Percentiles rank a stretch among this genome's conserved stretches.
phyloP scores from a whole-genome alignment of 495 filamentous ascomycete species.

The Thermothielavioides terrestris region DNA sequence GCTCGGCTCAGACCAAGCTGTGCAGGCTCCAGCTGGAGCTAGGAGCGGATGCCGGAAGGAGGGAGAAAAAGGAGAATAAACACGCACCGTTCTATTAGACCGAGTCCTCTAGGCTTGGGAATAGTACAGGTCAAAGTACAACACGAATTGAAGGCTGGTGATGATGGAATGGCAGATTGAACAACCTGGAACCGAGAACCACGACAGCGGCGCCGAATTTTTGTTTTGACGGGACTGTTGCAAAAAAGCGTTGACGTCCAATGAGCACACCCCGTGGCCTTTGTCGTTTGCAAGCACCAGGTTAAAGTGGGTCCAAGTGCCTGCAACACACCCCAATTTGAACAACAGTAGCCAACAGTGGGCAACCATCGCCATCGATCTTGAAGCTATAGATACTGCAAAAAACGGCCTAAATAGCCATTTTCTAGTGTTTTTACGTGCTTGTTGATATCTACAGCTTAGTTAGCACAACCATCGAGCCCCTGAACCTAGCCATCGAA shows the following conservation, averaged over 20 bases:
- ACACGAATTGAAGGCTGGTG: constrained; percentile 15
- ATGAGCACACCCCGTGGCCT: no score
- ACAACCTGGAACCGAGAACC: background rate
- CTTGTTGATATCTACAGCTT: no score
- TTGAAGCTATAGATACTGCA: no score
- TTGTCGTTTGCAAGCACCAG: no score
- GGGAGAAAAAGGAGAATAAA: background rate
- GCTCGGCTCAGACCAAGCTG: background rate
- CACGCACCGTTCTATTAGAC: constrained; percentile 7
- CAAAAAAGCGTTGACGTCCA: background rate
- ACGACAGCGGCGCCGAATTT: constrained; percentile 4
- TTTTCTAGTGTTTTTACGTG: no score
- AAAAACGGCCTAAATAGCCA: no score
- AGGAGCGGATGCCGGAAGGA: background rate
- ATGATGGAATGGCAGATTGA: constrained; percentile 6
- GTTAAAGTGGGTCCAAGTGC: no score
- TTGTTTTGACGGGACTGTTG: background rate
- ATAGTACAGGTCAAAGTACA: constrained; percentile 17
- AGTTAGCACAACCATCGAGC: no score
- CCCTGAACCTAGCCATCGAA: no score
- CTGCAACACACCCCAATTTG: no score
- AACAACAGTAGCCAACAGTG: no score
- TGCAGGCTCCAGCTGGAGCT: background rate
- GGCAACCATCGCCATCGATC: no score
- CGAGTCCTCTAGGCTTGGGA: background rate